Base-by-base conservation (phyloP, 345 rosid genomes). In the Acer saccharum region DNA sequence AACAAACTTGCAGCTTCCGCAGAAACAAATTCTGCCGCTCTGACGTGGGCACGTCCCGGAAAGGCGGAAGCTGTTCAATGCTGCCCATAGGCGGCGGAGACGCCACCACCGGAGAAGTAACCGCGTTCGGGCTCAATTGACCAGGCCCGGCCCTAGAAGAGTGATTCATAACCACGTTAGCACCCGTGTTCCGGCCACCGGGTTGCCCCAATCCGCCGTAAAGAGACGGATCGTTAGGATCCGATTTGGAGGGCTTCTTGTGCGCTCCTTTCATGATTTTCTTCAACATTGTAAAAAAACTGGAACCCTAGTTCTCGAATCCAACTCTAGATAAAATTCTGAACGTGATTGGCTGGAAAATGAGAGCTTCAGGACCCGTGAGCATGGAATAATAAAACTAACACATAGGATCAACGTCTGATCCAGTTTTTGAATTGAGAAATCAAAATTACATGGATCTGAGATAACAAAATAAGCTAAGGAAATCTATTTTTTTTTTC, bases 251-350 rank as follows among this genome's bases (percentile, higher is more conserved):
- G 87, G 88, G 84, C 90, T 91, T 94, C 77, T 82, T 81, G 55
- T 84, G 86, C 84, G 90, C 95, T 29, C 92, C 93, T 78, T 92
- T 94, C 62, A 94, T 89, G 76, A 92, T 91, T 78, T 91, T 94
- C 95, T 89, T 92, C 65, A 94, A 91, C 98, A 94, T 94, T 66
- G 74, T 77, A 20, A 25, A 10, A 10, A 55, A 52, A 52, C 39
- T 7, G 41, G 77, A 70, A 73, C 55, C 60, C 80, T 77, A 68
- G 75, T 44, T 65, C 18, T 11, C 13, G 66, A 23, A 67, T 55
- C 75, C 46, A 70, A 20, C 7, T 17, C 48, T 6, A 39, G 23
- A 17, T 44, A 76, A 21, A 21, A 69, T 57, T 73, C 16, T 50
- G 61, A 79, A 67, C 60, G 18, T 25, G 77, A 75, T 82, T 63